Conservation (phyloP, 352 stramenopile species). For the Phytophthora syringae region DNA sequence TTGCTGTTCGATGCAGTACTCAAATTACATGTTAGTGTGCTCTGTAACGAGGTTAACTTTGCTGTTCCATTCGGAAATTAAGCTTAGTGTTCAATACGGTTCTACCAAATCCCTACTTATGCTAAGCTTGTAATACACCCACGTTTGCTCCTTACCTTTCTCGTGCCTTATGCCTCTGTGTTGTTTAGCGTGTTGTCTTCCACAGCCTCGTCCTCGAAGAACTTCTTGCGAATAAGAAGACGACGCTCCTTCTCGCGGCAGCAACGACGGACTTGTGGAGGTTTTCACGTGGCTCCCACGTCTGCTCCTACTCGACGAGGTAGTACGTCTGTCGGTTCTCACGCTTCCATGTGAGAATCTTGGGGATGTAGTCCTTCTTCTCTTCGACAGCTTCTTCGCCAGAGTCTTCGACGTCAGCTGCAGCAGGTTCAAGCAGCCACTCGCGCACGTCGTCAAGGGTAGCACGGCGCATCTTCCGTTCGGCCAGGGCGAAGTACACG, state of each 20-base stretch:
- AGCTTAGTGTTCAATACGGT: conserved; percentile 18
- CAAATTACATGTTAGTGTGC: conserved; percentile 7
- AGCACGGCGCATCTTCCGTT: conserved; percentile 6
- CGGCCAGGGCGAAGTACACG: conserved; percentile 1
- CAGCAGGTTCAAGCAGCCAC: neutral
- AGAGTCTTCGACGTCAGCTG: neutral
- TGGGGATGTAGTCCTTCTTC: neutral
- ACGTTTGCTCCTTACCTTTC: neutral
- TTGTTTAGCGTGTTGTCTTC: conserved; percentile 26
- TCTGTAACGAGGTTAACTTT: conserved; percentile 16
- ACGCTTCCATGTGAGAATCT: neutral
- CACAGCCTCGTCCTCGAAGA: conserved; percentile 28
- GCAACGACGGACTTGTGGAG: conserved; percentile 16
- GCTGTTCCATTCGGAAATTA: conserved; percentile 11
- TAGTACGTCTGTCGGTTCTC: conserved; percentile 19
- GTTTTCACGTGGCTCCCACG: conserved; percentile 10
- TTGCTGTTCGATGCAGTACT: conserved; percentile 29
- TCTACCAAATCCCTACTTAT: neutral
- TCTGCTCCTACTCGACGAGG: conserved; percentile 31
- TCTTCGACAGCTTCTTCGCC: neutral
- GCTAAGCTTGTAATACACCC: conserved; percentile 13
- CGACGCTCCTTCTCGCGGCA: conserved; percentile 11
- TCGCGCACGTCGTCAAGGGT: neutral
- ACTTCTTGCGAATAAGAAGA: conserved; percentile 21
- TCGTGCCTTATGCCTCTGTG: conserved; percentile 16